These are phyloP conservation scores for Aspergillus sp. DNA, from an alignment of 2,329 filamentous ascomycete genomes.

Conservation along the genomic window DNA sequence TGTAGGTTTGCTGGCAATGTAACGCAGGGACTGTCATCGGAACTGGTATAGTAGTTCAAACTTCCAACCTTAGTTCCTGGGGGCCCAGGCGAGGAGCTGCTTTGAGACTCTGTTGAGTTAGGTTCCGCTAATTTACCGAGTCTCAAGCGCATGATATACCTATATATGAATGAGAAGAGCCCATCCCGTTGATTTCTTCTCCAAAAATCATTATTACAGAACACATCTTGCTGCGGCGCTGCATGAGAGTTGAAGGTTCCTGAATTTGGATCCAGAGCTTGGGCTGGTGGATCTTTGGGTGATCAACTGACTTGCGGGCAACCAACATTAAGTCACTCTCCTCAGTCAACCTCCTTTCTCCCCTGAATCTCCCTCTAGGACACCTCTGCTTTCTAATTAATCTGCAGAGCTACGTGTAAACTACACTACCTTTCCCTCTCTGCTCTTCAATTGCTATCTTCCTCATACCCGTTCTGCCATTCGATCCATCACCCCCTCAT, in stretches of 20 bases:
- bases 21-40: not conserved
- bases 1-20: not conserved
- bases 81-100: not conserved
- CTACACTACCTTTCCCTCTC: not conserved
- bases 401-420: not conserved
- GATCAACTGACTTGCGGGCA: constrained; percentile 17
- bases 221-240: not conserved
- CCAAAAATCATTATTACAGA: no score
- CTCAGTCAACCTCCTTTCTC: constrained; percentile 2
- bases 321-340: not conserved
- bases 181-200: not conserved
- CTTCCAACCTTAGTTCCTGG: no score
- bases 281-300: constrained; percentile 9
- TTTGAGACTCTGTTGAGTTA: not conserved
- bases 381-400: not conserved
- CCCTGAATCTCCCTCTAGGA: not conserved
- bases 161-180: not conserved
- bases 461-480: constrained; percentile 6
- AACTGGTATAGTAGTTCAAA: not conserved
- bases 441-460: not conserved
- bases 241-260: constrained; percentile 2
- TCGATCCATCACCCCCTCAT: constrained; percentile 22
- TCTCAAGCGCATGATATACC: not conserved
- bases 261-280: constrained; percentile 2
- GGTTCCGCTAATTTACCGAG: not conserved